These are phyloP conservation scores for Psilocybe cyanescens DNA, from an alignment of 768 basidiomycete species.

Conservation along the genomic window DNA sequence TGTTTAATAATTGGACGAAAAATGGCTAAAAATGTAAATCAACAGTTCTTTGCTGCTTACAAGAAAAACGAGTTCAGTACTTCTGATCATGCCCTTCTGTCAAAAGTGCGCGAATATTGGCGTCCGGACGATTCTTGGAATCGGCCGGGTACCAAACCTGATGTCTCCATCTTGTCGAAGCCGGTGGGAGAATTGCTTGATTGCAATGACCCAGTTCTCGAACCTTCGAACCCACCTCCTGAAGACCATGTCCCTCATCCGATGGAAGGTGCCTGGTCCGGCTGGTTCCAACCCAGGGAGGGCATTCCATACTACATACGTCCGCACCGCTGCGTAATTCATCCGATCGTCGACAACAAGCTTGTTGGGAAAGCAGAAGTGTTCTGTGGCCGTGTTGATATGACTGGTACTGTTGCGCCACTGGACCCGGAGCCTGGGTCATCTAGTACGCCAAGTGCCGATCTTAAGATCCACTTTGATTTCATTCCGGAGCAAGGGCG, in stretches of 20 bases:
- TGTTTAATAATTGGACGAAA: not conserved
- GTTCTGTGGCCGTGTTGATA: not conserved
- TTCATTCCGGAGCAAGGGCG: not conserved
- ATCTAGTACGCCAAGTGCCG: not conserved
- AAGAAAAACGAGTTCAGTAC: constrained; percentile 6
- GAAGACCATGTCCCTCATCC: not conserved
- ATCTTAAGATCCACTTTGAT: not conserved
- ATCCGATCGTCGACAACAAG: constrained; percentile 4
- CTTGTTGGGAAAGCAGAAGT: constrained; percentile 6
- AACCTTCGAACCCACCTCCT: not conserved
- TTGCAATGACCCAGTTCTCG: not conserved
- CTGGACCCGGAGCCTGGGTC: not conserved
- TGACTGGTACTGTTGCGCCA: constrained; percentile 1
- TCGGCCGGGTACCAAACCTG: not conserved
- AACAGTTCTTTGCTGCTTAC: constrained; percentile 6
- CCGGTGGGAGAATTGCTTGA: constrained; percentile 1
- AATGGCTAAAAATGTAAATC: not conserved
- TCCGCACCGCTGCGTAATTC: constrained; percentile 4
- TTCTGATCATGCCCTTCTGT: constrained; percentile 1
- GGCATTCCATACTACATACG: not conserved
- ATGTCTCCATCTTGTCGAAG: constrained; percentile 9
- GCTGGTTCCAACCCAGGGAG: not conserved
- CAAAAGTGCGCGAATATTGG: not conserved
- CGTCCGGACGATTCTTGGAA: not conserved
- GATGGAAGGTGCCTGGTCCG: constrained; percentile 6